Conservation (phyloP, 2,329 filamentous ascomycete species). For the Xylaria digitata region DNA sequence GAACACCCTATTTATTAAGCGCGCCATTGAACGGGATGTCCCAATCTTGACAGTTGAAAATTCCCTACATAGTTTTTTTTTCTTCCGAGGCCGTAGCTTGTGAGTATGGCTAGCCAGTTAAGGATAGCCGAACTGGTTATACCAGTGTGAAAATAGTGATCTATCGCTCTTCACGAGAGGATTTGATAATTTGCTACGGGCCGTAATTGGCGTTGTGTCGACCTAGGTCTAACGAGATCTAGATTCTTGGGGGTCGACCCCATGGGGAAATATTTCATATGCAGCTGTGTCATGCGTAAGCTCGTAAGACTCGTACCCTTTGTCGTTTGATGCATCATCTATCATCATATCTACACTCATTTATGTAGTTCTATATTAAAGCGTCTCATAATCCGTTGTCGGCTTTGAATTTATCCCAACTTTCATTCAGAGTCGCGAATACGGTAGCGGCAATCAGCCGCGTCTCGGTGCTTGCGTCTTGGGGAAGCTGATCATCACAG, state of each 20-base stretch:
- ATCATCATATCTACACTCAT: conserved; percentile 30
- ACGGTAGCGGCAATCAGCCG: conserved; percentile 73
- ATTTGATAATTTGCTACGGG: background rate
- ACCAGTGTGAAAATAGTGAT: background rate
- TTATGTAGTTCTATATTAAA: conserved; percentile 1
- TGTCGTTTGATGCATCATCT: conserved; percentile 26
- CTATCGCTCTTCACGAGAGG: background rate
- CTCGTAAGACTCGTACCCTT: conserved; percentile 20
- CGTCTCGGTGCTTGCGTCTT: conserved; percentile 73
- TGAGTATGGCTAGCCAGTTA: conserved; percentile 21
- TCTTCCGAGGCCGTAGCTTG: background rate
- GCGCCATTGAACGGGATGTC: conserved; percentile 4
- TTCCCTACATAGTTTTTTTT: background rate
- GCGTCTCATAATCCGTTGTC: conserved; percentile 70
- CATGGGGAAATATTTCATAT: conserved; percentile 29
- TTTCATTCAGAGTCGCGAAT: conserved; percentile 76
- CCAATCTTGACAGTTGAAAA: conserved; percentile 7
- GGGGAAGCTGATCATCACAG: conserved; percentile 63
- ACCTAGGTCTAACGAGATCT: conserved; percentile 13
- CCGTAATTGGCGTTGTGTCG: background rate
- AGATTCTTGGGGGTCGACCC: conserved; percentile 13
- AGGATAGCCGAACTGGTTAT: conserved; percentile 22
- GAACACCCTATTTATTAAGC: conserved; percentile 8
- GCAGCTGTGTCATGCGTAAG: conserved; percentile 23
- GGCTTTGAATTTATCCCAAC: conserved; percentile 78